Percentiles rank a stretch among this genome's conserved stretches.
Evolutionary conservation across 306 rosid genomes (phyloP).

Genomic region (Vachellia collinsii): DNA sequence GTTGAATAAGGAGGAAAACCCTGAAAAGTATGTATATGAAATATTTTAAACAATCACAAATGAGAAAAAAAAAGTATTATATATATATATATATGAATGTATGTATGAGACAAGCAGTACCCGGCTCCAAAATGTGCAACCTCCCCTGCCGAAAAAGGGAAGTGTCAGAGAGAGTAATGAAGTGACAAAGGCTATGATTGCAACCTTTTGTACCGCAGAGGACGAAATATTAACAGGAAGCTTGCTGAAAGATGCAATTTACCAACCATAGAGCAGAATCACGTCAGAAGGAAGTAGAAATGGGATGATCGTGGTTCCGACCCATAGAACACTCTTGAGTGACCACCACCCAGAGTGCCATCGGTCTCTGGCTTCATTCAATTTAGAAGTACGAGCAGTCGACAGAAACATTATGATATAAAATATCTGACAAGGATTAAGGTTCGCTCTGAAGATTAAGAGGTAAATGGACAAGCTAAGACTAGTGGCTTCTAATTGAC

Average conservation of each 20-base stretch:
- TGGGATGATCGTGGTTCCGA: conserved; percentile 57
- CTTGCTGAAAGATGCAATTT: conserved; percentile 29
- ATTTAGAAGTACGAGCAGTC: conserved; percentile 71
- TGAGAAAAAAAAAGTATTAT: conserved; percentile 10
- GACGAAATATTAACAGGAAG: conserved; percentile 23
- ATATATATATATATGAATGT: neutral
- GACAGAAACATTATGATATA: conserved; percentile 84
- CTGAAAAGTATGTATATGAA: conserved; percentile 52
- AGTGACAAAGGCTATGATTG: conserved; percentile 15
- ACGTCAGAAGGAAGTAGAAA: conserved; percentile 78
- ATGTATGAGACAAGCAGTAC: conserved; percentile 47
- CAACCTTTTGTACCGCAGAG: conserved; percentile 10
- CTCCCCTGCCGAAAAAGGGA: conserved; percentile 55
- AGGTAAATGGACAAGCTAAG: neutral
- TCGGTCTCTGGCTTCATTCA: conserved; percentile 58
- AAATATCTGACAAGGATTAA: conserved; percentile 70
- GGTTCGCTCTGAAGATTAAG: conserved; percentile 45
- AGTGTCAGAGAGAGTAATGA: conserved; percentile 5
- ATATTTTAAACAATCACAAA: conserved; percentile 23
- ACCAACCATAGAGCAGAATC: conserved; percentile 87
- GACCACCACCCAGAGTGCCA: conserved; percentile 99
- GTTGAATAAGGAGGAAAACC: conserved; percentile 94
- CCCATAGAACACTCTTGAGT: conserved; percentile 68
- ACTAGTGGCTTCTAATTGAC: neutral
- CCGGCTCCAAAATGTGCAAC: conserved; percentile 97